Base-by-base conservation (phyloP, 805 yeast species). In the Schwanniomyces yamadae region DNA sequence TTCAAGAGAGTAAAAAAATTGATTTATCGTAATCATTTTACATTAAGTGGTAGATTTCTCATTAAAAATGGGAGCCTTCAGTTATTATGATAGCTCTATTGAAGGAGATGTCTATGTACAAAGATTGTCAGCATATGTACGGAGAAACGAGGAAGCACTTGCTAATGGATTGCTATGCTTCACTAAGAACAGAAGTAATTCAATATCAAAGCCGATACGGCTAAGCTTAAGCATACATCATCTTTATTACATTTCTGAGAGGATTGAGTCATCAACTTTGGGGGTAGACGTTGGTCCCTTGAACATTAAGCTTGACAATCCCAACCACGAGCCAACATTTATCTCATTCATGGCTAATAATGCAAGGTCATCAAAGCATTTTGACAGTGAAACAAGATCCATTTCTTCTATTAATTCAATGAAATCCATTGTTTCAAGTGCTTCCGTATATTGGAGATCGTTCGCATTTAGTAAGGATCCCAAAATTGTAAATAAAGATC, bases 151-250 rank as follows among this genome's bases (percentile, higher is more conserved):
- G 46, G 70, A 75, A 31, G 80, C 76, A 22, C 61, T 78, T 18
- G 82, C 82, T 12, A 77, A 78, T 46, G 82, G 82, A 1, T 59
- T 77, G 20, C 58, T 76, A 22, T 75, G 78, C 13, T 77, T 75
- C 49, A 71, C 75, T 46, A 76, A 73, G 44, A 53, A 45, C 25
- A 44, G 50, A 29, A 35, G 52, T 19, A 27, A 39, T 14, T 24
- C 55, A 19, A 61, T 55, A 35, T 51, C 55, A 24, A 79, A 77
- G 46, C 82, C 84, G 0, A 72, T 76, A 10, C 57, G 84, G 39
- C 60, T 81, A 15, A 71, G 76, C 10, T 61, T 81, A 34, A 78
- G 84, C 12, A 61, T 79, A 18, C 87, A 80, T 52, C 86, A 81
- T 52, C 61, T 80, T 19, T 81, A 77, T 50, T 80, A 73, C 46